Conservation (phyloP, 2,329 filamentous ascomycete genomes). For the Volutella citrinella region DNA sequence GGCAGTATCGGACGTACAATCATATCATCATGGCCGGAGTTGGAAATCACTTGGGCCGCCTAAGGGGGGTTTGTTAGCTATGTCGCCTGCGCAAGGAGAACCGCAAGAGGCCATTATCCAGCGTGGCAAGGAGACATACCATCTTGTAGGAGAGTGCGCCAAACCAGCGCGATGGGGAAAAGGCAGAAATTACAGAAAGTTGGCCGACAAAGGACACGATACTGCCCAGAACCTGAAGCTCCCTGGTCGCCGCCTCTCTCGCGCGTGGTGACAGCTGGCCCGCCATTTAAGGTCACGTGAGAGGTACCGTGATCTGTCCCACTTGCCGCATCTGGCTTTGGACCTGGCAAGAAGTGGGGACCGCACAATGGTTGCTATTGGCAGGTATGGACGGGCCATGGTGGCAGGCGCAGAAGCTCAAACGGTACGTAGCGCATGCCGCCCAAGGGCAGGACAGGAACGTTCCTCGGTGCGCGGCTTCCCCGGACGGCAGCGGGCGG, state of each 20-base stretch:
- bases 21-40: slow-evolving; percentile 87
- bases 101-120: background rate
- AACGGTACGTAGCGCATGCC: slow-evolving; percentile 15
- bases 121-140: slow-evolving; percentile 17
- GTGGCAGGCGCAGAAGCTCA: slow-evolving; percentile 4
- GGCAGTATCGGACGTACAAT: slow-evolving; percentile 67
- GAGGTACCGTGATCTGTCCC: slow-evolving; percentile 16
- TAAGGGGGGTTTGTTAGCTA: slow-evolving; percentile 29
- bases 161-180: slow-evolving; percentile 13
- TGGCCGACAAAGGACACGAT: slow-evolving; percentile 28
- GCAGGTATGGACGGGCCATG: slow-evolving; percentile 1
- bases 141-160: slow-evolving; percentile 19
- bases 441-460: too few species aligned
- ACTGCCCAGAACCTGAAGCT: slow-evolving; percentile 25
- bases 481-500: slow-evolving; percentile 19
- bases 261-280: slow-evolving; percentile 28
- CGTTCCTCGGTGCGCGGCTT: slow-evolving; percentile 21
- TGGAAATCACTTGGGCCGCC: slow-evolving; percentile 44
- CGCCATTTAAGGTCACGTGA: slow-evolving; percentile 19
- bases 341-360: background rate
- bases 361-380: slow-evolving; percentile 3
- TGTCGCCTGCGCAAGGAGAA: slow-evolving; percentile 1
- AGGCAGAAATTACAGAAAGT: slow-evolving; percentile 15
- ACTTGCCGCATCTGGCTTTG: slow-evolving; percentile 17
- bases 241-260: slow-evolving; percentile 13